A percentile compares a stretch with the other conserved stretches of the same genome.
phyloP scores from a whole-genome alignment of 2,329 filamentous ascomycete genomes.

The Trichoderma breve region DNA sequence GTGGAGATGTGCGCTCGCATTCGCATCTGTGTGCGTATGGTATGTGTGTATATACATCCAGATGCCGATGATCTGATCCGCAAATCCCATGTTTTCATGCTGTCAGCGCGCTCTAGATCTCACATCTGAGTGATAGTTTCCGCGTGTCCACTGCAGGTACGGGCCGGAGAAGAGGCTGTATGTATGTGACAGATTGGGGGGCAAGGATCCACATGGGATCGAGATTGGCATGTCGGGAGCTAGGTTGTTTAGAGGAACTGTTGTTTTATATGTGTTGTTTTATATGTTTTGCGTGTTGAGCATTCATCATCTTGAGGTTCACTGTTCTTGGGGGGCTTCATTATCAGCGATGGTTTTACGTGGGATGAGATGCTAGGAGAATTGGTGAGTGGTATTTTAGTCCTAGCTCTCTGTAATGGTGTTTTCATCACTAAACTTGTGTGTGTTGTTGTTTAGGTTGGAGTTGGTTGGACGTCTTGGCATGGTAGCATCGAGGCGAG shows the following conservation, averaged over 20 bases:
- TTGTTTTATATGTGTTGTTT: background rate
- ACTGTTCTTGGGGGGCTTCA: background rate
- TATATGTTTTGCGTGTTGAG: background rate
- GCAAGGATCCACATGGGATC: background rate
- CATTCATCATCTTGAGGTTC: background rate
- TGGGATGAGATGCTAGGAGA: background rate
- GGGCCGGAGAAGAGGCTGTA: background rate
- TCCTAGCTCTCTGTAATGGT: background rate
- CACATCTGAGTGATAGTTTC: background rate
- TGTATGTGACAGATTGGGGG: too few relatives aligned
- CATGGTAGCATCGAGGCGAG: background rate
- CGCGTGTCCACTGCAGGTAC: background rate
- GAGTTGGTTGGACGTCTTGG: background rate
- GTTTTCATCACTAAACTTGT: background rate
- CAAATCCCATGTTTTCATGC: background rate
- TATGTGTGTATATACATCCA: background rate
- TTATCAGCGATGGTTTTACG: background rate
- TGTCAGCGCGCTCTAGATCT: background rate
- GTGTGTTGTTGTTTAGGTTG: background rate
- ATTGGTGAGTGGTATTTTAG: background rate
- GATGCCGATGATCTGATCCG: background rate
- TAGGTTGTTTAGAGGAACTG: background rate
- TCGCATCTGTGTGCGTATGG: background rate
- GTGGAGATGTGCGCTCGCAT: background rate
- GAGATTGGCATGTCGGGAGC: background rate